Conservation (phyloP, 768 basidiomycete genomes). For the Cystofilobasidium bisporidii region DNA sequence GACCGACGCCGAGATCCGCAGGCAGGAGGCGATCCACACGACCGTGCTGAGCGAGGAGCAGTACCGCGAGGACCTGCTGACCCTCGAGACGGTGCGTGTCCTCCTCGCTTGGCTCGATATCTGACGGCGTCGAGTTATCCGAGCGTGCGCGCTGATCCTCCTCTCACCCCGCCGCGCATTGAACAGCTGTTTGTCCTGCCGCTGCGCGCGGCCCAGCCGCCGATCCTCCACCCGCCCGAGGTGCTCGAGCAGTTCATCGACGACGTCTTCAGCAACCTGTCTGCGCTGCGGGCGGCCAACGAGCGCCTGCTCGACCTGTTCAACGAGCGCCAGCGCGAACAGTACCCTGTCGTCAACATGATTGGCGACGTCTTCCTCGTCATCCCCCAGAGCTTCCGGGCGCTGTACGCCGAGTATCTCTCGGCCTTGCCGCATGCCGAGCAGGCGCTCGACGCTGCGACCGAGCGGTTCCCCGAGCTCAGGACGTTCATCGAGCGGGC, state of each 20-base stretch:
- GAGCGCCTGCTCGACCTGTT: constrained; percentile 73
- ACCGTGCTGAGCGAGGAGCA: constrained; percentile 81
- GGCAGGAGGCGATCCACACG: constrained; percentile 64
- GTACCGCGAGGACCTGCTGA: constrained; percentile 76
- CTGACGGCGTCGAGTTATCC: not conserved
- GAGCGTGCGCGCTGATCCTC: too few species aligned
- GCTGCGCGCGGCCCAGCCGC: constrained; percentile 59
- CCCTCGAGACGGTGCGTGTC: constrained; percentile 58
- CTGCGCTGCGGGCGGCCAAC: constrained; percentile 76
- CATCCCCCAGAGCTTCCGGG: constrained; percentile 75
- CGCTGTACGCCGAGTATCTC: constrained; percentile 69
- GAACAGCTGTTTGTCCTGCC: constrained; percentile 70
- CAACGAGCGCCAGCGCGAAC: constrained; percentile 76
- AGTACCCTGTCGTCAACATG: constrained; percentile 59
- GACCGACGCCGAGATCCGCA: constrained; percentile 64
- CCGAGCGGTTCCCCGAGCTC: constrained; percentile 69
- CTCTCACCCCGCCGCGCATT: not conserved
- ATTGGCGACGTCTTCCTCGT: constrained; percentile 85
- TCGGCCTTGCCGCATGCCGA: constrained; percentile 62
- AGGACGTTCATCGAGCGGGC: constrained; percentile 68
- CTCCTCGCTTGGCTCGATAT: not conserved
- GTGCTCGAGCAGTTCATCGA: constrained; percentile 71
- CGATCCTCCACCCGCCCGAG: constrained; percentile 56
- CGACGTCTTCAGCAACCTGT: constrained; percentile 79
- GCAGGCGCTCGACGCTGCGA: constrained; percentile 75